Evolutionary conservation across 2,329 filamentous ascomycete genomes (phyloP).

Genomic region (Rachicladosporium sp.): DNA sequence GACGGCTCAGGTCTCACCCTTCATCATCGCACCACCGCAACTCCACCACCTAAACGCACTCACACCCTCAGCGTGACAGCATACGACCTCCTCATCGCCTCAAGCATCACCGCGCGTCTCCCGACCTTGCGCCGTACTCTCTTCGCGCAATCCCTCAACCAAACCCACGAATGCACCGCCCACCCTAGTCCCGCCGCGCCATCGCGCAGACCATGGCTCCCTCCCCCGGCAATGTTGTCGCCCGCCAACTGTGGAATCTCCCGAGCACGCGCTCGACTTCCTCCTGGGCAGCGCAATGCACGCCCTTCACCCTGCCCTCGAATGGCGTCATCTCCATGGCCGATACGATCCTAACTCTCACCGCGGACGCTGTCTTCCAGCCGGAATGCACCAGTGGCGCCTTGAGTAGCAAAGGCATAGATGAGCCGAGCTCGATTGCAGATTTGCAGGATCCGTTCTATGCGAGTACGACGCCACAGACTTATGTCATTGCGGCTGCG

Average conservation of each 20-base stretch:
- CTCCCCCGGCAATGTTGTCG: constrained; percentile 6
- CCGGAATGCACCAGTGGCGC: constrained; percentile 39
- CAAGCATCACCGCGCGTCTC: too few relatives aligned
- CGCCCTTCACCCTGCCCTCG: constrained; percentile 49
- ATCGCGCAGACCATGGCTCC: constrained; percentile 2
- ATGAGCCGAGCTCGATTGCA: constrained; percentile 39
- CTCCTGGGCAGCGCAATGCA: constrained; percentile 30
- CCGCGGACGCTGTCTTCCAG: constrained; percentile 47
- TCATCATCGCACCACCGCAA: too few relatives aligned
- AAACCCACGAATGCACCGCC: too few relatives aligned
- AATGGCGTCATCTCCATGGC: constrained; percentile 44
- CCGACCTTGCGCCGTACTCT: too few relatives aligned
- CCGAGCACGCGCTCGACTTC: constrained; percentile 7
- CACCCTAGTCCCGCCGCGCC: too few relatives aligned
- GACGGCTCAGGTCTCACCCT: too few relatives aligned
- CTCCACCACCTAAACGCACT: too few relatives aligned
- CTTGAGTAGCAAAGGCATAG: constrained; percentile 22
- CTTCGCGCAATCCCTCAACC: too few relatives aligned
- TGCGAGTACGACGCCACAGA: constrained; percentile 81
- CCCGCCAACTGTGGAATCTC: constrained; percentile 23
- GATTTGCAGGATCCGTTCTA: constrained; percentile 81
- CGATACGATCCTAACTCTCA: constrained; percentile 46
- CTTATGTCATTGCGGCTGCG: constrained; percentile 82
- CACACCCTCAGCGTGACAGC: too few relatives aligned
- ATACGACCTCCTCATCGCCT: too few relatives aligned